Base-by-base conservation (phyloP, 257 asterid genomes). In the Capsicum rhomboideum region DNA sequence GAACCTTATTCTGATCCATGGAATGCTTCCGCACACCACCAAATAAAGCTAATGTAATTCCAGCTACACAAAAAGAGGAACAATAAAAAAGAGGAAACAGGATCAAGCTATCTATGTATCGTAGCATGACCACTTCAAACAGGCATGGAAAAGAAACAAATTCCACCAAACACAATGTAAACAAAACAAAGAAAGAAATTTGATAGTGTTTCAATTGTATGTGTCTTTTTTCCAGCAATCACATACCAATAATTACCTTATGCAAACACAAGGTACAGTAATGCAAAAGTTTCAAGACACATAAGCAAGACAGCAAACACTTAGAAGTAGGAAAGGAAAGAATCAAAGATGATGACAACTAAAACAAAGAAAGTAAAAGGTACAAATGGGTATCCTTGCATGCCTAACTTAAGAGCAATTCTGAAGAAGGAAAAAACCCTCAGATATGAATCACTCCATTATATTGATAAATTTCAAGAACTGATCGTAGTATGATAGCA, bases 1-100 rank as follows among this genome's bases (percentile, higher is more conserved):
- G 99, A n/a, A 96, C 99, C 91, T 94, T 96, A 89, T 96, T 96
- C 90, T 93, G 97, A 89, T 96, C 99, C 95, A 87, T 93, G 31
- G 99, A 92, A 87, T 96, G 95, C 93, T 93, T 96, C 79, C 91
- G 95, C 64, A 93, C 98, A 79, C 99, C 98, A 79, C 99, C 98
- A 91, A 96, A 93, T 85, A 93, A 85, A 31, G 97, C 87, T 78
- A 96, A 84, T 40, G 99, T 88, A 75, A 96, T 96, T 86, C 99
- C 99, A 49, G 97, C 98, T 96, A 82, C 85, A 86, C 85, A 69
- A 71, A 82, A 20, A 56, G 9, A 56, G 64, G 28, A 56, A 56
- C 64, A 40, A 71, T 5, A 69, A 34, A 20, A 69, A 69, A 69
- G 54, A 69, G 77, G 77, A 68, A 67, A 71, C 17, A 71, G 31